phyloP scores from a whole-genome alignment of 371 early-diverging fungal species.

The Mortierella sp. region DNA sequence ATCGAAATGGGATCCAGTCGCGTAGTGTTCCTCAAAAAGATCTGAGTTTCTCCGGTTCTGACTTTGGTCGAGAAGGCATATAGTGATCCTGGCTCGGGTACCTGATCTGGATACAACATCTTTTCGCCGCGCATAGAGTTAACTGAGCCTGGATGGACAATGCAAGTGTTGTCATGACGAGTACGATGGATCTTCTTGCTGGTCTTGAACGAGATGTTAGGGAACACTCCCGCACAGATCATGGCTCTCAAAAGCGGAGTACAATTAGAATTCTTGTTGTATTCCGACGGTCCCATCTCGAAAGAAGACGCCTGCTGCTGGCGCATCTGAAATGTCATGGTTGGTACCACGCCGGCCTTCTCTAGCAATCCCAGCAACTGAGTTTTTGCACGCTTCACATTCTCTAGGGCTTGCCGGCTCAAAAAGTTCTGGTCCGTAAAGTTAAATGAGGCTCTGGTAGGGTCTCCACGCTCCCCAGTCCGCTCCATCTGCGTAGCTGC shows the following conservation, averaged over 20 bases:
- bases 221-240: constrained; percentile 68
- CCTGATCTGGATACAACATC: constrained; percentile 33
- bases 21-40: constrained; percentile 59
- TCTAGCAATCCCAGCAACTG: constrained; percentile 58
- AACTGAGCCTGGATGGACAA: constrained; percentile 59
- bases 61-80: constrained; percentile 59
- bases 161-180: constrained; percentile 56
- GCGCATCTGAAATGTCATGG: constrained; percentile 45
- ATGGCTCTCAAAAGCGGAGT: constrained; percentile 59
- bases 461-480: constrained; percentile 43
- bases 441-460: constrained; percentile 40
- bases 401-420: constrained; percentile 59
- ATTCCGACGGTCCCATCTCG: constrained; percentile 58
- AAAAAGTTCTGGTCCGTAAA: constrained; percentile 61
- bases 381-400: constrained; percentile 57
- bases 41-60: constrained; percentile 52
- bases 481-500: constrained; percentile 41
- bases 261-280: constrained; percentile 58
- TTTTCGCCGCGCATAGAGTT: constrained; percentile 56
- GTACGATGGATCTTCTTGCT: constrained; percentile 57
- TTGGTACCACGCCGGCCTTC: constrained; percentile 51
- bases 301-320: constrained; percentile 38
- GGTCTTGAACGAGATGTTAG: constrained; percentile 61
- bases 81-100: constrained; percentile 51
- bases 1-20: constrained; percentile 58